phyloP scores from a whole-genome alignment of 495 filamentous ascomycete genomes.

The Rhizodiscina lignyota region DNA sequence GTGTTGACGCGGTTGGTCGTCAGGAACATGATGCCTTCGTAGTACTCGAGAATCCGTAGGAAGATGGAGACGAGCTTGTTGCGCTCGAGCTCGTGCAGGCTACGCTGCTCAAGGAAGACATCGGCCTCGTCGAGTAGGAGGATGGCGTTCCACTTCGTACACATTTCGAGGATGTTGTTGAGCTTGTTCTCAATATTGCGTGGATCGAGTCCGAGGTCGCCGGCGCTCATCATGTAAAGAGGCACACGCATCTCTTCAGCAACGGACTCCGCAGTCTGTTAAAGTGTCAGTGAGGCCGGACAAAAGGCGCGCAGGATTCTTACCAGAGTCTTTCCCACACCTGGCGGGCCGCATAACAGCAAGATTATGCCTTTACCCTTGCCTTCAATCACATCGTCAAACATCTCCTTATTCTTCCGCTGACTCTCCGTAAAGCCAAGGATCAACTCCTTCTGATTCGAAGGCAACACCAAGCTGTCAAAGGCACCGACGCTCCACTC shows the following conservation, averaged over 20 bases:
- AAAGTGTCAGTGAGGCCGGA: too few species aligned
- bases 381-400: slow-evolving; percentile 40
- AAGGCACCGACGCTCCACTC: slow-evolving; percentile 26
- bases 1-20: slow-evolving; percentile 23
- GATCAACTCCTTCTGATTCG: slow-evolving; percentile 30
- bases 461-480: slow-evolving; percentile 26
- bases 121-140: slow-evolving; percentile 51
- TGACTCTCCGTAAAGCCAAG: slow-evolving; percentile 36
- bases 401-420: slow-evolving; percentile 22
- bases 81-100: slow-evolving; percentile 21
- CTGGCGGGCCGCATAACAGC: slow-evolving; percentile 22
- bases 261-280: slow-evolving; percentile 22
- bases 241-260: slow-evolving; percentile 24
- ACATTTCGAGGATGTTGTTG: slow-evolving; percentile 23
- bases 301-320: too few species aligned
- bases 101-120: slow-evolving; percentile 40
- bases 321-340: slow-evolving; percentile 22
- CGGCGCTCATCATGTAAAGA: slow-evolving; percentile 23
- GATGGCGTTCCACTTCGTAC: slow-evolving; percentile 26
- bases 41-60: slow-evolving; percentile 36
- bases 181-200: slow-evolving; percentile 19
- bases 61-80: slow-evolving; percentile 30
- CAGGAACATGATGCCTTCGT: slow-evolving; percentile 35
- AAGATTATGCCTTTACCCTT: slow-evolving; percentile 25
- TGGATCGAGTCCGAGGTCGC: slow-evolving; percentile 21